These are phyloP conservation scores for Linderina pennispora DNA, from an alignment of 192 early-diverging fungal species.

Conservation along the genomic window DNA sequence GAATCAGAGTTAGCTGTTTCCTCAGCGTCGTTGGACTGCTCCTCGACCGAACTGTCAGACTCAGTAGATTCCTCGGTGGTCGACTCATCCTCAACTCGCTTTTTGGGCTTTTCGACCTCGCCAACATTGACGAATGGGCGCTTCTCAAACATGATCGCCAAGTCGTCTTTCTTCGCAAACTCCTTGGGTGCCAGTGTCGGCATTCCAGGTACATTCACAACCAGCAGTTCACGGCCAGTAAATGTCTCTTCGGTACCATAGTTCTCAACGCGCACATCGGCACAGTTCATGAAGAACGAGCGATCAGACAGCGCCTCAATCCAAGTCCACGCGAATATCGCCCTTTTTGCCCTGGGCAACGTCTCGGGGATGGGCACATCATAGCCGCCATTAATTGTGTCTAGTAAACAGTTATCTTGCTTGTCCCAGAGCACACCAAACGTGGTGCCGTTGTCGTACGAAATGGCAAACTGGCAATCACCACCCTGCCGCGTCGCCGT, in stretches of 20 bases:
- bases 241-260: constrained; percentile 31
- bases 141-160: constrained; percentile 13
- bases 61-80: not conserved
- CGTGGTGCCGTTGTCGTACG: constrained; percentile 44
- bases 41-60: not conserved
- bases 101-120: constrained; percentile 2
- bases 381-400: constrained; percentile 29
- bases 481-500: constrained; percentile 31
- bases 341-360: constrained; percentile 47
- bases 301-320: constrained; percentile 17
- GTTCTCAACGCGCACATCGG: constrained; percentile 34
- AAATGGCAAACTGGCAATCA: constrained; percentile 43
- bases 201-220: constrained; percentile 36
- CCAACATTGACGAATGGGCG: constrained; percentile 27
- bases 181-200: constrained; percentile 10
- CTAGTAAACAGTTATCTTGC: constrained; percentile 37
- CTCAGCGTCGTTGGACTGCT: not conserved
- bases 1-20: not conserved
- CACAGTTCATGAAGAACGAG: constrained; percentile 39
- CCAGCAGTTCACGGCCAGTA: constrained; percentile 37
- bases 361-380: constrained; percentile 49
- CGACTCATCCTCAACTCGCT: not conserved
- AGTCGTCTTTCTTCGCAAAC: constrained; percentile 9
- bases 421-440: constrained; percentile 57
- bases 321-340: constrained; percentile 48